phyloP scores from a whole-genome alignment of 1,284 basidiomycete species.

The Cutaneotrichosporon sp. region DNA sequence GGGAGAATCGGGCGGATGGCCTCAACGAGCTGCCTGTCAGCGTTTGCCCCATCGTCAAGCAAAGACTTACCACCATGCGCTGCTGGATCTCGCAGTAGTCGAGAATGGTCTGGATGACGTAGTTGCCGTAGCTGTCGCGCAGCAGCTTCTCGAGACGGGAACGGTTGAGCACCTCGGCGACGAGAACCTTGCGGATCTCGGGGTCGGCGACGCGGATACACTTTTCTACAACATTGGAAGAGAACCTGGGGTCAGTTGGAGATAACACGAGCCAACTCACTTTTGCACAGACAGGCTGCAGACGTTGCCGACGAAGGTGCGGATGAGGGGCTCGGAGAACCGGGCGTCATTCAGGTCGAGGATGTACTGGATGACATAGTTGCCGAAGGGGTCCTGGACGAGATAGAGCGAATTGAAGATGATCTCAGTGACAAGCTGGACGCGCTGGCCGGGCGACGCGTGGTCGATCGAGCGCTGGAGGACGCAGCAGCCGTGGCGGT shows the following conservation, averaged over 20 bases:
- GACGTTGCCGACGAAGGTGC: slow-evolving; percentile 97
- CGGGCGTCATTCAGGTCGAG: slow-evolving; percentile 97
- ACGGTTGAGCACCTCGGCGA: slow-evolving; percentile 93
- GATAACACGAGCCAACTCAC: slow-evolving; percentile 69
- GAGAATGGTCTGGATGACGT: slow-evolving; percentile 91
- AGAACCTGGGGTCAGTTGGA: slow-evolving; percentile 36
- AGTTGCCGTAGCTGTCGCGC: slow-evolving; percentile 91
- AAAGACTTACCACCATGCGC: slow-evolving; percentile 60
- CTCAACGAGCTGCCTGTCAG: slow-evolving; percentile 67
- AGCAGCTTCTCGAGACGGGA: slow-evolving; percentile 93
- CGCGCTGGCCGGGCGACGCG: slow-evolving; percentile 79
- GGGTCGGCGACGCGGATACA: slow-evolving; percentile 98
- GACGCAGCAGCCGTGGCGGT: slow-evolving; percentile 98
- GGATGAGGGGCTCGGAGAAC: slow-evolving; percentile 95
- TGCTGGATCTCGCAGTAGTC: slow-evolving; percentile 92
- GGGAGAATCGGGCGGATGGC: slow-evolving; percentile 95
- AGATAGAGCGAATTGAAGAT: slow-evolving; percentile 97
- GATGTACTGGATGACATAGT: slow-evolving; percentile 71
- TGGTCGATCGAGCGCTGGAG: slow-evolving; percentile 98
- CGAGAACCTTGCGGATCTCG: slow-evolving; percentile 87
- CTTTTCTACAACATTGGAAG: slow-evolving; percentile 57
- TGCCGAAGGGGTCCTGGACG: slow-evolving; percentile 96
- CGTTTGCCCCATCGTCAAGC: slow-evolving; percentile 45
- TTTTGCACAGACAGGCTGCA: slow-evolving; percentile 98
- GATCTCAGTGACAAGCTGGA: slow-evolving; percentile 98